Base-by-base conservation (phyloP, 179 eudicot species). In the Pouteria campechiana region DNA sequence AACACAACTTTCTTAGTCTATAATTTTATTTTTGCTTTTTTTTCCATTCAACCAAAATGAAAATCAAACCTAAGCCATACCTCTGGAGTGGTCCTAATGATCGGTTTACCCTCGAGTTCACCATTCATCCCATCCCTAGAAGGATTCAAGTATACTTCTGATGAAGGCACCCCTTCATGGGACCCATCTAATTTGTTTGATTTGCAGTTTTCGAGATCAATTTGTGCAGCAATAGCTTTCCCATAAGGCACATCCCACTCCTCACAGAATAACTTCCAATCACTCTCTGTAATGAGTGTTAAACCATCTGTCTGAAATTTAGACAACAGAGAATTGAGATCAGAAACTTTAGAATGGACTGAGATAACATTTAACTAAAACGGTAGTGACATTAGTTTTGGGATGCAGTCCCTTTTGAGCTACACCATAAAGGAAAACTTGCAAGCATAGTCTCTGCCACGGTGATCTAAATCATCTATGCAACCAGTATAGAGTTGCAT, bases 201-300 rank as follows among this genome's bases (percentile, higher is more conserved):
- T 44, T 29, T 20, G 36, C 39, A 35, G 53, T 53, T 57, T 52
- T 47, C 71, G 21, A 66, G 46, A 39, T 72, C 79, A 55, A 90
- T 61, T 65, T 73, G 79, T 44, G 87, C 88, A 42, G 59, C 41
- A 58, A 90, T 57, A 42, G 96, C 86, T 40, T 66, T 54, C 29
- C 63, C 64, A 43, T 44, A 63, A 18, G 36, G 58, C 27, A 90
- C 87, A 52, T 68, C 87, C 90, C 93, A 90, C 40, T 86, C 84
- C 74, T 82, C 74, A 48, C 96, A 90, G 50, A 90, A 79, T 44
- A 56, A 35, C 50, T 66, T 75, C 98, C 98, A 90, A 63, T 90
- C 96, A 58, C 58, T 60, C 56, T 86, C 94, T 8, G 74, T 54
- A 40, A 90, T 53, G 48, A 90, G 60, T 46, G 81, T 67, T 50